A percentile compares a stretch with the other conserved stretches of the same genome.
Conservation (phyloP, 2,329 filamentous ascomycete species). For the Hypoxylon sp. region DNA sequence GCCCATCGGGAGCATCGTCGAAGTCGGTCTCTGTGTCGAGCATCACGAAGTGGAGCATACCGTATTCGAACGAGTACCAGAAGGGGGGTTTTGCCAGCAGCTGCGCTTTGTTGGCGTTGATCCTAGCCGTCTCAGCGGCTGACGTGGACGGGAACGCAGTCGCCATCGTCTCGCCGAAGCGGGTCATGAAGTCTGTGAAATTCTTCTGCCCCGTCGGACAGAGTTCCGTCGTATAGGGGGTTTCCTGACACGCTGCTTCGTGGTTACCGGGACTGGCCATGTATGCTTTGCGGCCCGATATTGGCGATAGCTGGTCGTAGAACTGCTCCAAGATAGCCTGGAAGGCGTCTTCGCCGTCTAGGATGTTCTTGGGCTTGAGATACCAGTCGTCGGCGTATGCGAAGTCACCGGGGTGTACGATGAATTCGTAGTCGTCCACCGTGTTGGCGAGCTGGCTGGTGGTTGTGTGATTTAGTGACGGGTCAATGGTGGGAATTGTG, state of each 20-base stretch:
- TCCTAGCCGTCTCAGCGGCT: slow-evolving; percentile 55
- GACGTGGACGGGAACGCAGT: slow-evolving; percentile 65
- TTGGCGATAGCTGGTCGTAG: slow-evolving; percentile 67
- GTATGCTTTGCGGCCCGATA: slow-evolving; percentile 67
- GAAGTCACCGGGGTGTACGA: slow-evolving; percentile 68
- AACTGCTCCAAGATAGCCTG: slow-evolving; percentile 69
- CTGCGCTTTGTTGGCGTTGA: slow-evolving; percentile 61
- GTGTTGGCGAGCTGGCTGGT: slow-evolving; percentile 66
- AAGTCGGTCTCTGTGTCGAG: slow-evolving; percentile 72
- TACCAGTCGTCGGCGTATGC: slow-evolving; percentile 72
- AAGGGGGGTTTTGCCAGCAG: slow-evolving; percentile 65
- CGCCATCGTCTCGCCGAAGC: slow-evolving; percentile 67
- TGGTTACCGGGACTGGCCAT: slow-evolving; percentile 71
- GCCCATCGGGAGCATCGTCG: slow-evolving; percentile 60
- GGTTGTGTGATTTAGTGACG: slow-evolving; percentile 70
- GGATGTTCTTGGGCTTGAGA: slow-evolving; percentile 59
- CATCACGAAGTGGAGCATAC: slow-evolving; percentile 67
- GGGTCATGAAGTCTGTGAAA: slow-evolving; percentile 71
- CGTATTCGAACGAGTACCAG: slow-evolving; percentile 73
- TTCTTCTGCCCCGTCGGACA: slow-evolving; percentile 69
- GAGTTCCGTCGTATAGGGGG: slow-evolving; percentile 54
- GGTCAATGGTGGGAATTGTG: slow-evolving; percentile 62
- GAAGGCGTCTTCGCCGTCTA: slow-evolving; percentile 65
- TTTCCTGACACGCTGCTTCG: slow-evolving; percentile 66
- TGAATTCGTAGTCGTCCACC: slow-evolving; percentile 67